A percentile compares a stretch with the other conserved stretches of the same genome.
phyloP scores from a whole-genome alignment of 2,329 filamentous ascomycete species.

The Nigrospora sphaerica region DNA sequence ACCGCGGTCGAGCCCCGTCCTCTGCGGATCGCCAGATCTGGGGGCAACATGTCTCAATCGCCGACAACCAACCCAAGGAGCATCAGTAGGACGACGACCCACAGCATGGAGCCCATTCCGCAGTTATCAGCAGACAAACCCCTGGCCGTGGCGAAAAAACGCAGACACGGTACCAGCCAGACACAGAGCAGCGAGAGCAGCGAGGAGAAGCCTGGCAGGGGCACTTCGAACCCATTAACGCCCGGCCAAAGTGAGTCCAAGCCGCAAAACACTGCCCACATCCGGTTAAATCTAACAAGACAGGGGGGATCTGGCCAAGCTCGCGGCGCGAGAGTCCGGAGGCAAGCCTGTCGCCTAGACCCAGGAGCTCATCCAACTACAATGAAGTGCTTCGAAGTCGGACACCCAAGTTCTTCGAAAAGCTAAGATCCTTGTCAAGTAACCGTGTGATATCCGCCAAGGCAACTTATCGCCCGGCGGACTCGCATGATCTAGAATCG shows the following conservation, averaged over 20 bases:
- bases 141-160: not conserved
- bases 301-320: not conserved
- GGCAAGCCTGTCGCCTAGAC: constrained; percentile 1
- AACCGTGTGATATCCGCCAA: constrained; percentile 14
- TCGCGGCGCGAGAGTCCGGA: constrained; percentile 1
- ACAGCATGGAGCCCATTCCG: not conserved
- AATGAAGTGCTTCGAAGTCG: constrained; percentile 5
- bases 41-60: not conserved
- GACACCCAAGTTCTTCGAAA: constrained; percentile 11
- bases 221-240: not conserved
- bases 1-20: not conserved
- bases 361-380: constrained; percentile 11
- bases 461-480: constrained; percentile 10
- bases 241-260: not conserved
- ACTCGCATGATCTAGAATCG: constrained; percentile 2
- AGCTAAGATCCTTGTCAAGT: constrained; percentile 16
- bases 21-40: not conserved
- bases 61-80: not conserved
- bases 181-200: constrained; percentile 1
- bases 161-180: constrained; percentile 1
- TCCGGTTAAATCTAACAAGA: not conserved
- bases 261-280: not conserved
- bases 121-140: not conserved
- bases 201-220: constrained; percentile 1
- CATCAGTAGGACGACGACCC: not conserved